These are phyloP conservation scores for Mycena alexandri DNA, from an alignment of 768 basidiomycete genomes.

Conservation along the genomic window DNA sequence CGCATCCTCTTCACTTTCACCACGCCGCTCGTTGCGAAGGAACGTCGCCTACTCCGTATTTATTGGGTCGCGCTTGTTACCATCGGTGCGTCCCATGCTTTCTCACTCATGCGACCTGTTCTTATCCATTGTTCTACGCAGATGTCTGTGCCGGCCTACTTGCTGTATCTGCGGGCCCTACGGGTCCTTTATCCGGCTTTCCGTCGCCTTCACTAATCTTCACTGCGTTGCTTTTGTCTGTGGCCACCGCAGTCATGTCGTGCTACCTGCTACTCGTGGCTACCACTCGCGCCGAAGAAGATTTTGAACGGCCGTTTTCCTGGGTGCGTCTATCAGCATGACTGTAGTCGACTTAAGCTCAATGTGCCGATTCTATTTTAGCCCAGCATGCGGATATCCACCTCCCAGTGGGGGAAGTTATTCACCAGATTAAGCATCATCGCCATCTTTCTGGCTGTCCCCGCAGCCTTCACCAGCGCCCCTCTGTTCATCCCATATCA, in stretches of 20 bases:
- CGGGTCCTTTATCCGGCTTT: constrained; percentile 3
- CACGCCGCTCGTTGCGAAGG: no score
- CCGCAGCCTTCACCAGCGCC: constrained; percentile 1
- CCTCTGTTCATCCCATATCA: neutral
- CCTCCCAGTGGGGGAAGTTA: no score
- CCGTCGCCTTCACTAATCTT: constrained; percentile 9
- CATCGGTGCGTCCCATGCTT: neutral
- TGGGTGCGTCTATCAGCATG: neutral
- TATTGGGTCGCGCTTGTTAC: constrained; percentile 1
- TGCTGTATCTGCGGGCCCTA: constrained; percentile 1
- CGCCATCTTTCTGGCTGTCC: neutral
- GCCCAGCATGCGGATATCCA: no score
- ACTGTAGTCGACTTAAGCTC: neutral
- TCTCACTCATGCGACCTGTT: constrained; percentile 4
- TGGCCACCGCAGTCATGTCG: no score
- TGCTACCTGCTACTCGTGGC: no score
- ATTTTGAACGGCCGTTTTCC: neutral
- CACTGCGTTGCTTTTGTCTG: no score
- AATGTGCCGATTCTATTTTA: no score
- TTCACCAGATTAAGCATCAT: neutral
- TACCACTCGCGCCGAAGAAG: neutral
- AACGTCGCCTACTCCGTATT: no score
- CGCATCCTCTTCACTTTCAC: no score
- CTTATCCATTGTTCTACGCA: no score
- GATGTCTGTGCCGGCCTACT: neutral